Evolutionary conservation across 78 protist genomes (phyloP).

Genomic region (Cavenderia fasciculata): DNA sequence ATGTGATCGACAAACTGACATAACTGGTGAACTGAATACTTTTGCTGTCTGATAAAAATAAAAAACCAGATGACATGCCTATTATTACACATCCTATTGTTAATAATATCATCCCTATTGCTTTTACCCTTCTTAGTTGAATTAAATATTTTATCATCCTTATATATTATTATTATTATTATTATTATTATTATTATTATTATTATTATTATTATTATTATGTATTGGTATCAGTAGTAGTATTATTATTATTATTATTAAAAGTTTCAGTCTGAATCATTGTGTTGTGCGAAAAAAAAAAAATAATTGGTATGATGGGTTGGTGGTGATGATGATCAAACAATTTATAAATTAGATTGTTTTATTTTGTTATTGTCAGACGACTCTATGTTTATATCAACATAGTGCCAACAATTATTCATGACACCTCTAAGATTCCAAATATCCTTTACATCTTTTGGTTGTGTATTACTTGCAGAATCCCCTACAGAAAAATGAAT

Average conservation of each 20-base stretch:
- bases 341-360: neutral
- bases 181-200: neutral
- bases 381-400: conserved; percentile 39
- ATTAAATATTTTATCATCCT: neutral
- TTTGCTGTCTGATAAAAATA: no score
- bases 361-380: neutral
- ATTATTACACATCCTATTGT: no score
- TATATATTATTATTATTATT: neutral
- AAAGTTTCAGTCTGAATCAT: neutral
- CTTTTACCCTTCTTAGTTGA: no score
- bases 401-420: conserved; percentile 86
- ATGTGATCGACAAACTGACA: no score
- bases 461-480: conserved; percentile 86
- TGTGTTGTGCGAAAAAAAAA: neutral
- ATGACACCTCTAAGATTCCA: conserved; percentile 92
- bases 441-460: conserved; percentile 67
- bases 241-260: neutral
- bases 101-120: no score
- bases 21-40: no score
- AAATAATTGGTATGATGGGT: neutral
- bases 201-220: neutral
- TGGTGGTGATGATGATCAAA: neutral
- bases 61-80: no score
- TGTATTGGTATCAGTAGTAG: neutral
- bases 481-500: conserved; percentile 65